Evolutionary conservation across 75 land plant genomes (phyloP).

Genomic region (Ceratopteris richardii): DNA sequence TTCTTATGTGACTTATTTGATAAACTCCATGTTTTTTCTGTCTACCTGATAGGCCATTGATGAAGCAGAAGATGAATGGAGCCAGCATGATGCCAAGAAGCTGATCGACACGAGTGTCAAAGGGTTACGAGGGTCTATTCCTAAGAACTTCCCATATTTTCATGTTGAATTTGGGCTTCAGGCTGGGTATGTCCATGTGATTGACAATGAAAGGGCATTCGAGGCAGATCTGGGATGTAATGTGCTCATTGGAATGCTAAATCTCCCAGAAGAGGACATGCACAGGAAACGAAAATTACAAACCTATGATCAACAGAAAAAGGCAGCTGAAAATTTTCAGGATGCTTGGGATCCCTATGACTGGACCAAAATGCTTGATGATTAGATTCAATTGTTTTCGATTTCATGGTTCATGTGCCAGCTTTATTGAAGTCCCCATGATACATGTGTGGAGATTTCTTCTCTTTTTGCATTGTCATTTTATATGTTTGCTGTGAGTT

Average conservation of each 20-base stretch:
- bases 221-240: slow-evolving; percentile 59
- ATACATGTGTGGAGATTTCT: no score
- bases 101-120: slow-evolving; percentile 75
- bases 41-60: slow-evolving; percentile 71
- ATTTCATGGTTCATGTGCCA: no score
- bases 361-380: slow-evolving; percentile 73
- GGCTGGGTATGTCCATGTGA: slow-evolving; percentile 82
- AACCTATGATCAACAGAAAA: slow-evolving; percentile 51
- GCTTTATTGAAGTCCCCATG: no score
- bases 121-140: slow-evolving; percentile 69
- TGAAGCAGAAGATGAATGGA: slow-evolving; percentile 97
- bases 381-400: no score
- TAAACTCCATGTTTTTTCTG: background rate
- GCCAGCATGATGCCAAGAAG: slow-evolving; percentile 94
- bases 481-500: no score
- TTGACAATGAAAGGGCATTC: slow-evolving; percentile 77
- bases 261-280: slow-evolving; percentile 70
- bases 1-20: no score
- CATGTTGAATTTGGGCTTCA: slow-evolving; percentile 91
- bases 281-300: slow-evolving; percentile 41
- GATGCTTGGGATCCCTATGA: slow-evolving; percentile 77
- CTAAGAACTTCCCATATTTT: slow-evolving; percentile 91
- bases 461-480: no score
- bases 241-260: slow-evolving; percentile 76
- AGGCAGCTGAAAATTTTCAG: slow-evolving; percentile 43